phyloP scores from a whole-genome alignment of 768 basidiomycete species.

The Lepiota venenata region DNA sequence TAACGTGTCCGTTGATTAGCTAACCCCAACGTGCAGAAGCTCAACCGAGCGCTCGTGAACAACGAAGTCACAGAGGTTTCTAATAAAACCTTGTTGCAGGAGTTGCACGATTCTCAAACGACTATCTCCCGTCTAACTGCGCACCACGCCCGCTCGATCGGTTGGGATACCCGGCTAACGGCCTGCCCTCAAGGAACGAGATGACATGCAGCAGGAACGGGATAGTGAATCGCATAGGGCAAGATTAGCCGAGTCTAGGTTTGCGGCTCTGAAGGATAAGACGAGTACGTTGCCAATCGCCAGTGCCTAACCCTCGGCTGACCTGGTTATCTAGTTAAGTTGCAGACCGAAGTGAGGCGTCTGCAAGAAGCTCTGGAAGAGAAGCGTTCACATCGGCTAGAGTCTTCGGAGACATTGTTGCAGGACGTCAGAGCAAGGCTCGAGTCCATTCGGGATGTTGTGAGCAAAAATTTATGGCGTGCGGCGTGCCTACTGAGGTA shows the following conservation, averaged over 20 bases:
- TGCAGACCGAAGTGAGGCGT: slow-evolving; percentile 62
- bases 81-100: slow-evolving; percentile 67
- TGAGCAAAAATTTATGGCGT: slow-evolving; percentile 27
- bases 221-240: slow-evolving; percentile 68
- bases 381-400: slow-evolving; percentile 54
- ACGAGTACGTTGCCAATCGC: slow-evolving; percentile 41
- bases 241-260: slow-evolving; percentile 62
- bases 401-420: slow-evolving; percentile 65
- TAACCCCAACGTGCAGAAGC: slow-evolving; percentile 41
- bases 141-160: slow-evolving; percentile 66
- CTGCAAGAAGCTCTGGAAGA: slow-evolving; percentile 63
- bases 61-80: slow-evolving; percentile 80
- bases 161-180: slow-evolving; percentile 65
- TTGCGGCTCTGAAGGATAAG: slow-evolving; percentile 63
- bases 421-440: slow-evolving; percentile 63
- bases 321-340: slow-evolving; percentile 45
- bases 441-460: slow-evolving; percentile 55
- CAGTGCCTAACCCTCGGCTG: background rate
- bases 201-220: slow-evolving; percentile 82
- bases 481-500: background rate
- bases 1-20: background rate
- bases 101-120: slow-evolving; percentile 70
- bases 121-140: slow-evolving; percentile 65
- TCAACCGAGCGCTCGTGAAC: slow-evolving; percentile 77
- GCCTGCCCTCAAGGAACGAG: slow-evolving; percentile 69